These are phyloP conservation scores for Ophiostoma triangulosporum DNA, from an alignment of 2,329 filamentous ascomycete species.

Conservation along the genomic window DNA sequence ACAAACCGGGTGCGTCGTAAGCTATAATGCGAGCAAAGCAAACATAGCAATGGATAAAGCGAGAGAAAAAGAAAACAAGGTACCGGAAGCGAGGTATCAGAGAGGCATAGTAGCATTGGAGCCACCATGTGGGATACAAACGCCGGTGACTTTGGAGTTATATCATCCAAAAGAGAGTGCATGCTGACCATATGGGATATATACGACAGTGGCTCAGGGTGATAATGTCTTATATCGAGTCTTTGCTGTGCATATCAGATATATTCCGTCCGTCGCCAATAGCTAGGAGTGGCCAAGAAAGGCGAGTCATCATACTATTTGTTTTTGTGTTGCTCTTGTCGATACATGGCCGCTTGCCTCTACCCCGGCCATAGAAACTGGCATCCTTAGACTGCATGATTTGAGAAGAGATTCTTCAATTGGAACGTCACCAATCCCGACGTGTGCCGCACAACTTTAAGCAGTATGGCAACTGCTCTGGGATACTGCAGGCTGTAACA, in stretches of 20 bases:
- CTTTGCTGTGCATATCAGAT: too few relatives aligned
- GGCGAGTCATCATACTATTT: too few relatives aligned
- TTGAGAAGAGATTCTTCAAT: not conserved
- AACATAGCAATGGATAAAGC: too few relatives aligned
- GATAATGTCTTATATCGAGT: too few relatives aligned
- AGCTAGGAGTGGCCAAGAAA: too few relatives aligned
- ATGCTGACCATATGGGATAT: not conserved
- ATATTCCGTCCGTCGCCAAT: too few relatives aligned
- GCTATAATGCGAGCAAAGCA: too few relatives aligned
- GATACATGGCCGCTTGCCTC: too few relatives aligned
- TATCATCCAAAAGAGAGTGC: not conserved
- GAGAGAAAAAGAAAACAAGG: not conserved
- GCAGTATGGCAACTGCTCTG: not conserved
- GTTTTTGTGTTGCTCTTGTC: too few relatives aligned
- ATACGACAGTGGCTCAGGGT: too few relatives aligned
- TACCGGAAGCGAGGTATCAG: not conserved
- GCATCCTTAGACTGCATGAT: too few relatives aligned
- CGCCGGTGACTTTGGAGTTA: not conserved
- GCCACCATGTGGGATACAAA: not conserved
- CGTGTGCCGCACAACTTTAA: not conserved
- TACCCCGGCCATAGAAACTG: too few relatives aligned
- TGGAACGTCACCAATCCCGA: not conserved
- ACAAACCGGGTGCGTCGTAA: not conserved
- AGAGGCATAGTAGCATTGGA: not conserved
- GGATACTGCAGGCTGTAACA: not conserved